Base-by-base conservation (phyloP, 129 eudicot genomes). In the Pittosporum tobira region DNA sequence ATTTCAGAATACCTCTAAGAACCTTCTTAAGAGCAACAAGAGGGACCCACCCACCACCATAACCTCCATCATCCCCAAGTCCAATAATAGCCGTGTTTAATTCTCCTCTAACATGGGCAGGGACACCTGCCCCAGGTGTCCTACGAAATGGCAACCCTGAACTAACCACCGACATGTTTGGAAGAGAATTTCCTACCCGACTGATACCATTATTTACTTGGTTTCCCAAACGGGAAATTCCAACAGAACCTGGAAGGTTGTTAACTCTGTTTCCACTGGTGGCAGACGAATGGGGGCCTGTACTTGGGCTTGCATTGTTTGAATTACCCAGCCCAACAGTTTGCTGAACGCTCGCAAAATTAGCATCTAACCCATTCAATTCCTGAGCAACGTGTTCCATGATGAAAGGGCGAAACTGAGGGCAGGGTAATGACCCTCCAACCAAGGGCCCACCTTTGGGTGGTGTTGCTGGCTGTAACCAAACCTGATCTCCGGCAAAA, bases 11-110 rank as follows among this genome's bases (percentile, higher is more conserved):
- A 21, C 96, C 99, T 70, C 99, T 77, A 59, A 93, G 94, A 60
- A 93, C 99, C 79, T 93, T 93, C 67, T 93, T 93, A 4, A 93
- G 88, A 26, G 99, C 99, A 68, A 81, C 99, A 65, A 87, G 85
- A 16, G 99, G 99, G 56, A 93, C 99, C 99, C 99, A 93, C 26
- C 99, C 99, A 64, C 99, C 99, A 67, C 99, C 99, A 75, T 93
- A 93, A 44, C 99, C 99, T 49, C 99, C 99, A 77, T 93, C 99
- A 73, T 93, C 99, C 36, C 99, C 99, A 56, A 93, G 94, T 57
- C 99, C 99, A 63, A 93, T 93, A 47, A 93, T 93, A 45, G 96
- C 96, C 0, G 99, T 93, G 57, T 93, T 87, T 59, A 87, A 70
- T 62, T 87, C 99, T 53, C 99, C 99, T 63, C 96, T 87, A 30